Conservation (phyloP, 2,329 filamentous ascomycete genomes). For the Fusarium sp. region DNA sequence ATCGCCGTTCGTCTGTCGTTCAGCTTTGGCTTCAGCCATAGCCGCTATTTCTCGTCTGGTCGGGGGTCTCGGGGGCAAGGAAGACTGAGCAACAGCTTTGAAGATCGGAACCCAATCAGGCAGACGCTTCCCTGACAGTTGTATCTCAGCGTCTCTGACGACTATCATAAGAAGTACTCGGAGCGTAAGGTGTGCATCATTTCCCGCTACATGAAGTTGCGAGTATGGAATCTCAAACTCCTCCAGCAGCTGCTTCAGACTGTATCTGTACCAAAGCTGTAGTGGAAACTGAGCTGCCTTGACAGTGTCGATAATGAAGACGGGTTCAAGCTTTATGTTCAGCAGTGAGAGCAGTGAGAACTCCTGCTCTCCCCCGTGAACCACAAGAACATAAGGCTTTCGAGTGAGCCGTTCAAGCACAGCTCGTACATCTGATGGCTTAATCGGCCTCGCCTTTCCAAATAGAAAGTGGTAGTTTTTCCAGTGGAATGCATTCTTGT, state of each 20-base stretch:
- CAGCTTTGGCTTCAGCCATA: background rate
- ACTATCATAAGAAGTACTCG: slow-evolving; percentile 13
- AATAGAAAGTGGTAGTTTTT: slow-evolving; percentile 8
- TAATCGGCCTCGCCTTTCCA: background rate
- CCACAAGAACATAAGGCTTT: background rate
- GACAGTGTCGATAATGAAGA: background rate
- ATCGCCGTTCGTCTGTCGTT: background rate
- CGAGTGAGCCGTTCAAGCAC: background rate
- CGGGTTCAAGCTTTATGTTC: background rate
- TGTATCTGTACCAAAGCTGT: background rate
- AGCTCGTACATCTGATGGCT: background rate
- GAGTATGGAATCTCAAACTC: background rate
- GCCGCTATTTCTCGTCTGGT: background rate
- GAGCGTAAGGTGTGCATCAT: slow-evolving; percentile 40
- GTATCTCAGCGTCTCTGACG: background rate
- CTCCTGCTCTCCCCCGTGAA: background rate
- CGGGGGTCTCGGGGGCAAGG: background rate
- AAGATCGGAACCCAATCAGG: background rate
- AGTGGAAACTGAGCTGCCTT: background rate
- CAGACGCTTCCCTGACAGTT: background rate
- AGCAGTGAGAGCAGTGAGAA: rapidly evolving
- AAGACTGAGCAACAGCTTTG: slow-evolving; percentile 6
- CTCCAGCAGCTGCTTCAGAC: background rate
- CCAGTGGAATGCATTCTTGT: background rate
- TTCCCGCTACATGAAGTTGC: slow-evolving; percentile 39